Percentiles rank a stretch among this genome's conserved stretches.
These are phyloP conservation scores for Phyllosticta paracitricarpa DNA, from an alignment of 2,329 filamentous ascomycete genomes.

Conservation along the genomic window DNA sequence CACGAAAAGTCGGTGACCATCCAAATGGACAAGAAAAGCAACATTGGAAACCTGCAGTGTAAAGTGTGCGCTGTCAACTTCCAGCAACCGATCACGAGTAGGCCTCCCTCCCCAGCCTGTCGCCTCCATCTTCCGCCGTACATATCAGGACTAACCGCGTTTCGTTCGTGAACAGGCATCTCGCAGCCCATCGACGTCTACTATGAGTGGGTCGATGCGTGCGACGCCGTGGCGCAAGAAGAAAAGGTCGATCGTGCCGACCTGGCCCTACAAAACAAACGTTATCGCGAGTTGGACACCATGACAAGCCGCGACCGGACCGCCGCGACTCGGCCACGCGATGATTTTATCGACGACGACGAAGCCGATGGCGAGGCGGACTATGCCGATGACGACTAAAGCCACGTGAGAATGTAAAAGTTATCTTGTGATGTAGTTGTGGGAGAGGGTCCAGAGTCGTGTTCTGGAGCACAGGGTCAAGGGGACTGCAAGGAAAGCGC, in stretches of 20 bases:
- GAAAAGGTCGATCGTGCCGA: conserved; percentile 30
- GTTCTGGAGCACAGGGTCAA: not conserved
- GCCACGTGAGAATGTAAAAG: not conserved
- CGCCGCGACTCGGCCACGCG: conserved; percentile 6
- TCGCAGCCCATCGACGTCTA: conserved; percentile 92
- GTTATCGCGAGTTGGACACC: conserved; percentile 5
- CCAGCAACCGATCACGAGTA: conserved; percentile 88
- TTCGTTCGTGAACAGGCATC: conserved; percentile 52
- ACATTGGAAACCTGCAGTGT: conserved; percentile 76
- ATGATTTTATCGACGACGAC: conserved; percentile 30
- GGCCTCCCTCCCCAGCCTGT: conserved; percentile 20
- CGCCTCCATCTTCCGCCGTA: not conserved
- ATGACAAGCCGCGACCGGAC: not conserved
- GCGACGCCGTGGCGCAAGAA: conserved; percentile 60
- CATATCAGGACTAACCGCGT: not conserved
- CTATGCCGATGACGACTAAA: conserved; percentile 18
- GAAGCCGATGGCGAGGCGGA: conserved; percentile 30
- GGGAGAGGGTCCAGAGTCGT: not conserved
- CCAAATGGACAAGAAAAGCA: conserved; percentile 87
- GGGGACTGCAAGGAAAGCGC: not conserved
- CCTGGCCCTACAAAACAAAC: not conserved
- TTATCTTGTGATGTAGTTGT: no score
- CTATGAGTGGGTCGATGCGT: conserved; percentile 97
- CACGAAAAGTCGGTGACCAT: conserved; percentile 88
- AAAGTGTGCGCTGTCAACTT: conserved; percentile 91